Percentiles rank a stretch among this genome's conserved stretches.
These are phyloP conservation scores for Mimosa bimucronata DNA, from an alignment of 306 rosid genomes.

Conservation along the genomic window DNA sequence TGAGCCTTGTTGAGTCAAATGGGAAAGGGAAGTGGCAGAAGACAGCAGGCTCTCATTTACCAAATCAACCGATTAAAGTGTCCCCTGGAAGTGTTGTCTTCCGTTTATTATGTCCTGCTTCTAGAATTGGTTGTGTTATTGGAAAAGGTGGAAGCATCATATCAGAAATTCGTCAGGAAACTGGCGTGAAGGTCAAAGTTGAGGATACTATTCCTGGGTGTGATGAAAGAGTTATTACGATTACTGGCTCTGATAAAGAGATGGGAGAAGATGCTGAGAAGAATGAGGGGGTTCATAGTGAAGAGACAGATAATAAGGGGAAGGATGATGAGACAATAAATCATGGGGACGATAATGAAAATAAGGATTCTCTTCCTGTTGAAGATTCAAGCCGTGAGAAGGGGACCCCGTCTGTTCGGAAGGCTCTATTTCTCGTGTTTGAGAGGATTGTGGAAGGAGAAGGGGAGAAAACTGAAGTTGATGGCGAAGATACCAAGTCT, in stretches of 20 bases:
- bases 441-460: constrained; percentile 68
- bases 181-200: constrained; percentile 64
- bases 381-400: constrained; percentile 44
- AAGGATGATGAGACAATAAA: constrained; percentile 38
- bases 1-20: constrained; percentile 42
- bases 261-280: constrained; percentile 48
- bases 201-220: constrained; percentile 75
- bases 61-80: constrained; percentile 39
- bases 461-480: constrained; percentile 48
- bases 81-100: constrained; percentile 51
- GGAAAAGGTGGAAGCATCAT: constrained; percentile 69
- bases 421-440: constrained; percentile 69
- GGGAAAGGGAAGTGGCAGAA: constrained; percentile 76
- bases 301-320: constrained; percentile 51
- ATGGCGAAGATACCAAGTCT: constrained; percentile 48
- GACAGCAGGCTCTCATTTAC: constrained; percentile 39
- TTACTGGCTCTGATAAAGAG: constrained; percentile 58
- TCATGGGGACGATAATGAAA: constrained; percentile 32
- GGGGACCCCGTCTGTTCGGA: constrained; percentile 51
- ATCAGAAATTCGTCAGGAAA: constrained; percentile 66
- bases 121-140: constrained; percentile 59
- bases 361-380: constrained; percentile 42
- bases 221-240: constrained; percentile 72
- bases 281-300: constrained; percentile 47
- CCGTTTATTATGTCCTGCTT: constrained; percentile 66